Evolutionary conservation across 805 yeast genomes (phyloP).

Genomic region (Cephaloascus albidus): DNA sequence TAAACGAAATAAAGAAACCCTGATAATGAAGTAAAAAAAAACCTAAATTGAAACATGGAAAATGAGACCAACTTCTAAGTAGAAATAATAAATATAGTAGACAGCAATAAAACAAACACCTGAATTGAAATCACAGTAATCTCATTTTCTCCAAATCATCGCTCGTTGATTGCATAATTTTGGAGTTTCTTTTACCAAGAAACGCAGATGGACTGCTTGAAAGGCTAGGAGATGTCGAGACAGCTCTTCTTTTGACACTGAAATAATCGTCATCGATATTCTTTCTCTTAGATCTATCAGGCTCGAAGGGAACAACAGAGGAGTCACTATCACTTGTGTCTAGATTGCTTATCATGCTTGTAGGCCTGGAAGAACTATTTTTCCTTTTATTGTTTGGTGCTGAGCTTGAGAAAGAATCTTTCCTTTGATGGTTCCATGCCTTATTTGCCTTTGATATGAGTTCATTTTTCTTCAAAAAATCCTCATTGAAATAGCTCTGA

Average conservation of each 20-base stretch:
- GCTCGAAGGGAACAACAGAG: background rate
- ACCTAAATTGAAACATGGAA: too few relatives aligned
- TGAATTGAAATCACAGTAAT: background rate
- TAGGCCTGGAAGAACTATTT: background rate
- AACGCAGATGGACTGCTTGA: background rate
- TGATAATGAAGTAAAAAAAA: too few relatives aligned
- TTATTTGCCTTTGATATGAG: constrained; percentile 23
- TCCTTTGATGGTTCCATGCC: constrained; percentile 19
- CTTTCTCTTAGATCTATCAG: background rate
- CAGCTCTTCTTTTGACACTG: constrained; percentile 1
- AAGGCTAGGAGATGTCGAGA: background rate
- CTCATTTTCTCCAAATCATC: background rate
- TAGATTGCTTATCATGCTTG: background rate
- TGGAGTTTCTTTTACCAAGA: background rate
- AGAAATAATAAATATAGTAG: too few relatives aligned
- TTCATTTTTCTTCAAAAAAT: constrained; percentile 17
- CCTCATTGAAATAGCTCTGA: constrained; percentile 4
- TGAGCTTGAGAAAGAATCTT: background rate
- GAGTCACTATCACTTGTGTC: background rate
- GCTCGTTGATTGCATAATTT: background rate
- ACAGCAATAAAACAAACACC: too few relatives aligned
- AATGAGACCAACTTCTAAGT: too few relatives aligned
- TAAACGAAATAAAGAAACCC: too few relatives aligned
- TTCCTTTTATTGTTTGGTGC: background rate
- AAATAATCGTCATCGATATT: background rate